Evolutionary conservation across 805 yeast species (phyloP).

Genomic region (Zygosaccharomyces kombuchaensis): DNA sequence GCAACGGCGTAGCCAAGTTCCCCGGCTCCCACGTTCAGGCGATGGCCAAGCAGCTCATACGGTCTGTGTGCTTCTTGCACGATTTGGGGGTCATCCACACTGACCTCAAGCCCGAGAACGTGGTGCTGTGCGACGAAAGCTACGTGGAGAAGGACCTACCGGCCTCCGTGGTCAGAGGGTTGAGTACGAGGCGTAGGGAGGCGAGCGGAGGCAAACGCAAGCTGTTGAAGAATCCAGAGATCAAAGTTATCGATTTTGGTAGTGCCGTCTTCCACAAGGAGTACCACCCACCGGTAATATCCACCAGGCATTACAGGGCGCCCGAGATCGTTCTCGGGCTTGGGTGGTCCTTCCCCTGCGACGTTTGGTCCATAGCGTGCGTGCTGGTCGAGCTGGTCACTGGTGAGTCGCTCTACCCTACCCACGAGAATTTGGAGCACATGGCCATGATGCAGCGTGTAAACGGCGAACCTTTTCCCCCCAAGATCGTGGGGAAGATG

Average conservation of each 20-base stretch:
- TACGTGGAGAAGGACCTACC: constrained; percentile 26
- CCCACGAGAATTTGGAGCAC: constrained; percentile 93
- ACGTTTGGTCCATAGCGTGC: constrained; percentile 95
- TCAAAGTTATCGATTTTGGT: constrained; percentile 95
- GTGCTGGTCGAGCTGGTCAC: constrained; percentile 84
- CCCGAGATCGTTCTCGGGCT: constrained; percentile 91
- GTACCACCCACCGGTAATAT: constrained; percentile 85
- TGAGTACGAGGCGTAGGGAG: constrained; percentile 29
- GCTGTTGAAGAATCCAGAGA: constrained; percentile 64
- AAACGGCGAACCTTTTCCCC: constrained; percentile 49
- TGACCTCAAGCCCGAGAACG: constrained; percentile 94
- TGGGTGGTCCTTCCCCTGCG: constrained; percentile 98
- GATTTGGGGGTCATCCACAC: constrained; percentile 90
- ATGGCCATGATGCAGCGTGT: constrained; percentile 90
- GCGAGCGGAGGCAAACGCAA: constrained; percentile 35
- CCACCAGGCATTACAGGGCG: constrained; percentile 94
- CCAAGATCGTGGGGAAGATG: constrained; percentile 34
- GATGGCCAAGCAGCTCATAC: constrained; percentile 75
- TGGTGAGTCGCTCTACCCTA: constrained; percentile 91
- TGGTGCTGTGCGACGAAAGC: constrained; percentile 46
- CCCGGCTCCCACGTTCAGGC: constrained; percentile 93
- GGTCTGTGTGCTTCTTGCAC: constrained; percentile 85
- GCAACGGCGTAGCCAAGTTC: constrained; percentile 79
- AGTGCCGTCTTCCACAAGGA: constrained; percentile 92
- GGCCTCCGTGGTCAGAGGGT: constrained; percentile 14